Percentiles rank a stretch among this genome's conserved stretches.
Conservation (phyloP, 257 asterid species). For the Plantago ovata region DNA sequence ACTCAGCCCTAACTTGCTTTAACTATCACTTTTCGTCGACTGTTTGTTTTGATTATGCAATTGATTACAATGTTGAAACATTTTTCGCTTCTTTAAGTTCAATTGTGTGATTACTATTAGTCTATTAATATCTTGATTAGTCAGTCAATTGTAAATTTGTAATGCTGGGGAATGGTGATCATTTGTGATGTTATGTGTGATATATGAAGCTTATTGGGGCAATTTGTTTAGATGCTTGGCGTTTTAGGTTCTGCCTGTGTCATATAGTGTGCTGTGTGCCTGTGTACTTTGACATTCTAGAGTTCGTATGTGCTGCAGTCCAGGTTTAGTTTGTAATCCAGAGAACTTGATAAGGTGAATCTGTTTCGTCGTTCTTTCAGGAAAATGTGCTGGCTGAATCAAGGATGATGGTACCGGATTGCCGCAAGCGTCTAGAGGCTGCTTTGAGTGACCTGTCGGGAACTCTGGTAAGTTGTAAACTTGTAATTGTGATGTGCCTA, state of each 20-base stretch:
- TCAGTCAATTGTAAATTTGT: not conserved
- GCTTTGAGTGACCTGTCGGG: constrained; percentile 73
- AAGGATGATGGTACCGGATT: constrained; percentile 95
- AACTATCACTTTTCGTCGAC: too few relatives aligned
- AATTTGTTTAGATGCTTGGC: too few relatives aligned
- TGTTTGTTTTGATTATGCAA: not conserved
- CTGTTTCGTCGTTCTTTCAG: constrained; percentile 27
- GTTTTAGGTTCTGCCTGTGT: too few relatives aligned
- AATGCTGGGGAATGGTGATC: too few relatives aligned
- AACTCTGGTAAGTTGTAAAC: constrained; percentile 46
- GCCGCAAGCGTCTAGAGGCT: constrained; percentile 78
- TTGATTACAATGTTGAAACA: not conserved
- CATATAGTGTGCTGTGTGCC: not conserved
- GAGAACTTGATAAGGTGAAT: constrained; percentile 6
- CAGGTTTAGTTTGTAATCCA: constrained; percentile 3
- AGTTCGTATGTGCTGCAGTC: constrained; percentile 1
- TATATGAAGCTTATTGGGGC: too few relatives aligned
- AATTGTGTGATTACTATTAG: not conserved
- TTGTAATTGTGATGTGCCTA: constrained; percentile 6
- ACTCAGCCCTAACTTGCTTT: not conserved
- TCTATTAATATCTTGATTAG: not conserved
- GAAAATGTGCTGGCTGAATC: constrained; percentile 93
- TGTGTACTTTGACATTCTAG: not conserved
- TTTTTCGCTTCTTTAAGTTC: not conserved
- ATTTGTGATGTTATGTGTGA: too few relatives aligned